These are phyloP conservation scores for Astrocystis sublimbata DNA, from an alignment of 495 filamentous ascomycete genomes.

Conservation along the genomic window DNA sequence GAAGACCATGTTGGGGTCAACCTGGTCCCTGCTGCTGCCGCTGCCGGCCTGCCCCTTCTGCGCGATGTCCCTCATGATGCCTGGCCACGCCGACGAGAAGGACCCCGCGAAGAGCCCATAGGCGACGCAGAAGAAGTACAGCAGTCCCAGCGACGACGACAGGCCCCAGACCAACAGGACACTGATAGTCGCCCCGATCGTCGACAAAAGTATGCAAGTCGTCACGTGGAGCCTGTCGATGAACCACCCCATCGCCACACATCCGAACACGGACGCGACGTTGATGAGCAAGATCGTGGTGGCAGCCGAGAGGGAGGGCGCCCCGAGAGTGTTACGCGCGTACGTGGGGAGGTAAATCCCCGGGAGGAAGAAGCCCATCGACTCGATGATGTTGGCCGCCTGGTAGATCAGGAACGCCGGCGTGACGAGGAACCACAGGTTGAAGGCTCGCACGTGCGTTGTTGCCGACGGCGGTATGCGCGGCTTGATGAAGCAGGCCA, in stretches of 20 bases:
- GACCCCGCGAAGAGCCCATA: constrained; percentile 70
- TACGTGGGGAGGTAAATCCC: constrained; percentile 63
- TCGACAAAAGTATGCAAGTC: constrained; percentile 58
- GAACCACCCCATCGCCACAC: constrained; percentile 56
- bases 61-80: constrained; percentile 53
- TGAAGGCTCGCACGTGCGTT: constrained; percentile 39
- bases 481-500: constrained; percentile 60
- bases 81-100: constrained; percentile 59
- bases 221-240: constrained; percentile 61
- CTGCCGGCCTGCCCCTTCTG: constrained; percentile 26
- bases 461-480: constrained; percentile 50
- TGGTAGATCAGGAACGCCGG: constrained; percentile 54
- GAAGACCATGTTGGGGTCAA: constrained; percentile 34
- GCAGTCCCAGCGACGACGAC: constrained; percentile 49
- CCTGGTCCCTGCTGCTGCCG: constrained; percentile 17
- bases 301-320: constrained; percentile 40
- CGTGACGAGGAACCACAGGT: constrained; percentile 46
- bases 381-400: constrained; percentile 59
- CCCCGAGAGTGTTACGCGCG: constrained; percentile 33
- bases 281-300: constrained; percentile 58
- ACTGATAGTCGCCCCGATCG: constrained; percentile 55
- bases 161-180: constrained; percentile 69
- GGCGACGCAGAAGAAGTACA: constrained; percentile 61
- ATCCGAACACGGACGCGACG: constrained; percentile 54
- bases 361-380: constrained; percentile 65